These are phyloP conservation scores for Przewalskia tangutica DNA, from an alignment of 257 asterid genomes.

Conservation along the genomic window DNA sequence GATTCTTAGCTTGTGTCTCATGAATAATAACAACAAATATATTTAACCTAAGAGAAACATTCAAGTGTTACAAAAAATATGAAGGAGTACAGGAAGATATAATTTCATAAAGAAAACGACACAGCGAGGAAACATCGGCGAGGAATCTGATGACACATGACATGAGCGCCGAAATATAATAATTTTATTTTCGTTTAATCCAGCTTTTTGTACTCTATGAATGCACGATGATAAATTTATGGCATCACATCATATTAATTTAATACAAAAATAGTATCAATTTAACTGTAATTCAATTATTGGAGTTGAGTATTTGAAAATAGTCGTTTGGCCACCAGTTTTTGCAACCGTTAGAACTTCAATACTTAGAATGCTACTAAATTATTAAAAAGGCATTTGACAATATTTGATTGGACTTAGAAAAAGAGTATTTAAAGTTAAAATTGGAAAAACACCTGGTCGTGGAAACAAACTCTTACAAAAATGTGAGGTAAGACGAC, in stretches of 20 bases:
- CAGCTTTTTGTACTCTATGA: neutral
- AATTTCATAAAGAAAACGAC: neutral
- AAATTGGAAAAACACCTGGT: neutral
- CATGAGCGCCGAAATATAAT: constrained; percentile 9
- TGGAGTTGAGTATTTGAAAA: neutral
- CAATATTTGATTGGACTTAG: too few relatives aligned
- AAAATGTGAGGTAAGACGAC: too few relatives aligned
- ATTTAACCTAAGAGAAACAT: neutral
- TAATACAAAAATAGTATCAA: neutral
- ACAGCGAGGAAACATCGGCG: constrained; percentile 28
- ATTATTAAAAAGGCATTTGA: too few relatives aligned
- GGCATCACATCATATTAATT: neutral
- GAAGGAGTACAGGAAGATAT: neutral
- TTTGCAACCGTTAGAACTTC: too few relatives aligned
- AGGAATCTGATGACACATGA: constrained; percentile 27
- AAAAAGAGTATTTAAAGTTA: too few relatives aligned
- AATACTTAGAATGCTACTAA: too few relatives aligned
- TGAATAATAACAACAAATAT: neutral
- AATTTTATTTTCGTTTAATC: neutral
- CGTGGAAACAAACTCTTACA: too few relatives aligned
- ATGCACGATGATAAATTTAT: neutral
- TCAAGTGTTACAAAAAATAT: neutral
- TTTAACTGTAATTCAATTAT: neutral
- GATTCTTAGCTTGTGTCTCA: neutral
- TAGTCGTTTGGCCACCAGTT: neutral